These are phyloP conservation scores for Pezicula radicicola DNA, from an alignment of 2,329 filamentous ascomycete species.

Conservation along the genomic window DNA sequence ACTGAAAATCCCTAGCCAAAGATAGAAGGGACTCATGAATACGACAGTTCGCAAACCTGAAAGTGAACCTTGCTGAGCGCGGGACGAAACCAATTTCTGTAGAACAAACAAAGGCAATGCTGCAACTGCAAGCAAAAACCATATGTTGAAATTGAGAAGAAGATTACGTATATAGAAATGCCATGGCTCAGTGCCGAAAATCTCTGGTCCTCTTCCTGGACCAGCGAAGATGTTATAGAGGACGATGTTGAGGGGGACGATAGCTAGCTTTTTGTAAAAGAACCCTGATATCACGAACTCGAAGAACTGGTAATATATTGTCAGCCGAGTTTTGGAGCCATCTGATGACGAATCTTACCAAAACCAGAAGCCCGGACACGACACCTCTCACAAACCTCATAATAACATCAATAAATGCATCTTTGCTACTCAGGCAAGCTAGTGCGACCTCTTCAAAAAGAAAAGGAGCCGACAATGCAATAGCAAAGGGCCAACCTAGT, in stretches of 20 bases:
- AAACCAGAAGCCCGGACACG: slow-evolving; percentile 33
- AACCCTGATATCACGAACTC: slow-evolving; percentile 75
- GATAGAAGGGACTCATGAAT: slow-evolving; percentile 83
- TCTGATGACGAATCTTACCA: slow-evolving; percentile 17
- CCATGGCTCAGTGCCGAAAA: slow-evolving; percentile 97
- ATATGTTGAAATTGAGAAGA: slow-evolving; percentile 90
- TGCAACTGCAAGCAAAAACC: slow-evolving; percentile 77
- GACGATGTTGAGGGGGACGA: slow-evolving; percentile 90
- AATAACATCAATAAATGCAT: slow-evolving; percentile 57
- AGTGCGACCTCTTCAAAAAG: slow-evolving; percentile 71
- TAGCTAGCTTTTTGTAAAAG: slow-evolving; percentile 76
- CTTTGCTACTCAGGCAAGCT: slow-evolving; percentile 48
- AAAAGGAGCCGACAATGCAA: slow-evolving; percentile 78
- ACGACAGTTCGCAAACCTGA: slow-evolving; percentile 73
- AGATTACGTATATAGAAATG: slow-evolving; percentile 94
- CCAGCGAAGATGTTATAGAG: slow-evolving; percentile 91
- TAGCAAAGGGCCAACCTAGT: slow-evolving; percentile 92
- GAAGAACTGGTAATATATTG: slow-evolving; percentile 46
- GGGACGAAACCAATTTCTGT: slow-evolving; percentile 64
- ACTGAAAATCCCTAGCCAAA: slow-evolving; percentile 92
- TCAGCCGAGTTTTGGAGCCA: slow-evolving; percentile 20
- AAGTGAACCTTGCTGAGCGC: slow-evolving; percentile 56
- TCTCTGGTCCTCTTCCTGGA: slow-evolving; percentile 74
- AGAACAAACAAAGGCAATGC: slow-evolving; percentile 73
- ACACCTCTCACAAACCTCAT: slow-evolving; percentile 65